These are phyloP conservation scores for Myxozyma sirexii DNA, from an alignment of 805 yeast species.

Conservation along the genomic window DNA sequence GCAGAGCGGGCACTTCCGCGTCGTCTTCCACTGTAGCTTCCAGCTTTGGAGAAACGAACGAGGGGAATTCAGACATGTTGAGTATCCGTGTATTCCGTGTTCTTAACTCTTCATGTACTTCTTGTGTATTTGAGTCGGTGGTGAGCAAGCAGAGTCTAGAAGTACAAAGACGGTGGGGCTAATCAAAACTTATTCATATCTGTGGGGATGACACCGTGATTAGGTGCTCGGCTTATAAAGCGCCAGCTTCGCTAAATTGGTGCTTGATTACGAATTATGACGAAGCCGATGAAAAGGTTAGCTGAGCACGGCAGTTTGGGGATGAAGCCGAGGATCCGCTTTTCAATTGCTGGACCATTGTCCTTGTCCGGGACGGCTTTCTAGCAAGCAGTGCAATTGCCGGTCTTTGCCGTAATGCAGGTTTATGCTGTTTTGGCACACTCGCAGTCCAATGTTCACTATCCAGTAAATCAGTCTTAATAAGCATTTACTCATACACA, in stretches of 20 bases:
- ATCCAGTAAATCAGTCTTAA: too few relatives aligned
- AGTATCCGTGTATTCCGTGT: background rate
- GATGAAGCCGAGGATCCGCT: background rate
- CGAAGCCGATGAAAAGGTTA: background rate
- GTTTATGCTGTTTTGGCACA: too few relatives aligned
- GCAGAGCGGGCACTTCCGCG: background rate
- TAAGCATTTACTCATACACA: background rate
- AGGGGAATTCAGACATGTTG: constrained; percentile 22
- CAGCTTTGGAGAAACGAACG: constrained; percentile 31
- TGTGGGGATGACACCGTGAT: constrained; percentile 3
- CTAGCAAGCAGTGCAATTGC: too few relatives aligned
- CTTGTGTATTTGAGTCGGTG: background rate
- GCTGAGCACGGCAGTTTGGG: background rate
- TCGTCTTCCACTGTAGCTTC: too few relatives aligned
- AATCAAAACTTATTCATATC: background rate
- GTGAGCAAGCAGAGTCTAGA: background rate
- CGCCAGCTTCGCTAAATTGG: background rate
- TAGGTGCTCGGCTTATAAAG: background rate
- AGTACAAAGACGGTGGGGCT: background rate
- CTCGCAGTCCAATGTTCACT: too few relatives aligned
- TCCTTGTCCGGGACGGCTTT: too few relatives aligned
- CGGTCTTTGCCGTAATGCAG: too few relatives aligned
- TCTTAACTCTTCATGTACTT: background rate
- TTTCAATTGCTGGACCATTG: too few relatives aligned
- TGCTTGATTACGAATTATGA: background rate